Conservation (phyloP, 345 rosid species). For the Gynandropsis gynandra region DNA sequence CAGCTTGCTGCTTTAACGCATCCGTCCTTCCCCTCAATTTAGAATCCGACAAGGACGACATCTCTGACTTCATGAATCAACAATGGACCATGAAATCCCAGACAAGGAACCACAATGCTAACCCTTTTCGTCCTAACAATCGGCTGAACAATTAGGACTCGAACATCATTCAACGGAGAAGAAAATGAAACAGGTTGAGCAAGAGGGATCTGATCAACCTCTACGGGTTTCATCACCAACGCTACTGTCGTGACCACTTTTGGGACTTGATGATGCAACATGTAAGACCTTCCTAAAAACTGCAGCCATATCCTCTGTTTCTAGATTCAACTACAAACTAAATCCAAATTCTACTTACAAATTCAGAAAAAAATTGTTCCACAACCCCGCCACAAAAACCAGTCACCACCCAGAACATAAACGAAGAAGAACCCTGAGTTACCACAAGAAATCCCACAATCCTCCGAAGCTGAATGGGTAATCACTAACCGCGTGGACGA, state of each 20-base stretch:
- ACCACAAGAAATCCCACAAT: neutral
- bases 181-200: too few relatives aligned
- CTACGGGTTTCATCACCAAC: slow-evolving; percentile 33
- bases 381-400: neutral
- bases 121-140: too few relatives aligned
- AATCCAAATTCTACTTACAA: too few relatives aligned
- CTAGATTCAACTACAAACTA: slow-evolving; percentile 7
- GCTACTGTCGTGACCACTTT: slow-evolving; percentile 10
- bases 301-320: slow-evolving; percentile 40
- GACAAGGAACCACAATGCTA: too few relatives aligned
- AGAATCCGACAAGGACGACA: too few relatives aligned
- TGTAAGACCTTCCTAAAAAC: slow-evolving; percentile 50
- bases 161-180: too few relatives aligned
- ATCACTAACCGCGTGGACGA: slow-evolving; percentile 19
- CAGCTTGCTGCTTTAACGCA: too few relatives aligned
- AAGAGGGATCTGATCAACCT: too few relatives aligned
- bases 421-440: slow-evolving; percentile 11
- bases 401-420: neutral
- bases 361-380: slow-evolving; percentile 9
- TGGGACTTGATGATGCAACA: slow-evolving; percentile 28
- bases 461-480: slow-evolving; percentile 7
- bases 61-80: too few relatives aligned
- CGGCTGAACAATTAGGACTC: too few relatives aligned
- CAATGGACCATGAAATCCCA: too few relatives aligned
- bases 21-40: too few relatives aligned